Evolutionary conservation across 2,329 filamentous ascomycete genomes (phyloP).

Genomic region (Sodiomyces alkalinus): DNA sequence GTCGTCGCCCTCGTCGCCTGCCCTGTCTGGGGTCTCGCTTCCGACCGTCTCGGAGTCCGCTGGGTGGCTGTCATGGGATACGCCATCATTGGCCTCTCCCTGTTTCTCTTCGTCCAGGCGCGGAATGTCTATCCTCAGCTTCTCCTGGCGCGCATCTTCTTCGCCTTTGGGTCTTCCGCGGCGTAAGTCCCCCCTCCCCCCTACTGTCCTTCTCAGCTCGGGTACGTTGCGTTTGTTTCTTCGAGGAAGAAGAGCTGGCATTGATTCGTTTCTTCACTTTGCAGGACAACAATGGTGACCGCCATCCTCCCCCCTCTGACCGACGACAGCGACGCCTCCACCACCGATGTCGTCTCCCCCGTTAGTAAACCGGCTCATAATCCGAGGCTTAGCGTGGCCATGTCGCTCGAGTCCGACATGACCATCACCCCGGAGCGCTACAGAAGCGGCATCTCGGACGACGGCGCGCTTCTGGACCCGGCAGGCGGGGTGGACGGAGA

Average conservation of each 20-base stretch:
- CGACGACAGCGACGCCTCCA: conserved; percentile 24
- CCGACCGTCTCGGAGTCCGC: conserved; percentile 62
- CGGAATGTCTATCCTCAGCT: conserved; percentile 79
- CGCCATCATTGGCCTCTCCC: conserved; percentile 58
- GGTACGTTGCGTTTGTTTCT: too few species aligned
- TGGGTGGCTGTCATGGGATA: conserved; percentile 67
- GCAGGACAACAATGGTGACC: conserved; percentile 83
- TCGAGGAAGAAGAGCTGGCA: too few species aligned
- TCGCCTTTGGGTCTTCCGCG: conserved; percentile 84
- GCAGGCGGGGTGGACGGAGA: conserved; percentile 3
- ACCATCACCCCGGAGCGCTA: conserved; percentile 59
- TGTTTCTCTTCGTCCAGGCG: conserved; percentile 74
- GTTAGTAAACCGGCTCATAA: conserved; percentile 20
- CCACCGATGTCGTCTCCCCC: conserved; percentile 10
- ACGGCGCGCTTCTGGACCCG: too few species aligned
- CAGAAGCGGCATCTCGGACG: conserved; percentile 18
- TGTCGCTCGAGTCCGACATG: conserved; percentile 57
- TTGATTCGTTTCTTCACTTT: too few species aligned
- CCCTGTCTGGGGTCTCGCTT: conserved; percentile 63
- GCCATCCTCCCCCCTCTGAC: conserved; percentile 69
- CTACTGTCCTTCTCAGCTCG: too few species aligned
- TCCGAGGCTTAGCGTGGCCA: conserved; percentile 41
- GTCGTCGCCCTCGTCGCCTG: conserved; percentile 68
- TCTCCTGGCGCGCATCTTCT: conserved; percentile 68
- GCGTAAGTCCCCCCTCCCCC: conserved; percentile 38